phyloP scores from a whole-genome alignment of 2,329 filamentous ascomycete genomes.

The Plectosphaerella plurivora region DNA sequence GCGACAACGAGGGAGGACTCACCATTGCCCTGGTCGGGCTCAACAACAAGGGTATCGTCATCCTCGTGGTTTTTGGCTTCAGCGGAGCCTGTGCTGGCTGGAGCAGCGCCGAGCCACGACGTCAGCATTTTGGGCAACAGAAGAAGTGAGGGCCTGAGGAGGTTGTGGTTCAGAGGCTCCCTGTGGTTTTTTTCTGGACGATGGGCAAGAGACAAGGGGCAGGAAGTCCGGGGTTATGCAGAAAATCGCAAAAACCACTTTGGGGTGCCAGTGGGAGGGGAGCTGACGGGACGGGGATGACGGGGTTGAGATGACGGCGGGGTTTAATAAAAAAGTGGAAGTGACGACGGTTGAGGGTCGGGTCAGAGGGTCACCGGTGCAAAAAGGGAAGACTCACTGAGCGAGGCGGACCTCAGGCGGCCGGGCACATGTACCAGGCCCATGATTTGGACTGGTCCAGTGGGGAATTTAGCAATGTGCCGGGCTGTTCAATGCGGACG shows the following conservation, averaged over 20 bases:
- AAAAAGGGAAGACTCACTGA: slow-evolving; percentile 1
- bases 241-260: no score
- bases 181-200: neutral
- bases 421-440: slow-evolving; percentile 16
- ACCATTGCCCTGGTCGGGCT: slow-evolving; percentile 94
- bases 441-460: slow-evolving; percentile 13
- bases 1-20: slow-evolving; percentile 25
- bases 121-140: slow-evolving; percentile 30
- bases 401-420: slow-evolving; percentile 3
- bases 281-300: neutral
- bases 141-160: neutral
- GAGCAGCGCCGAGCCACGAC: slow-evolving; percentile 30
- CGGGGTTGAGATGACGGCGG: no score
- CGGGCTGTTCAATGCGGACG: neutral
- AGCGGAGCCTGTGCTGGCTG: slow-evolving; percentile 48
- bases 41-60: slow-evolving; percentile 75
- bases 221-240: neutral
- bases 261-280: neutral
- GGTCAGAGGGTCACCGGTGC: neutral
- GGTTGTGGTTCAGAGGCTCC: no score
- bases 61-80: slow-evolving; percentile 48
- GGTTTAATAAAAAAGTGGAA: neutral
- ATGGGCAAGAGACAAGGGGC: neutral
- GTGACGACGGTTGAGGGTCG: slow-evolving; percentile 1
- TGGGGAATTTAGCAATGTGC: neutral